Evolutionary conservation across 2,329 filamentous ascomycete species (phyloP).

Genomic region (Nectriaceae sp.): DNA sequence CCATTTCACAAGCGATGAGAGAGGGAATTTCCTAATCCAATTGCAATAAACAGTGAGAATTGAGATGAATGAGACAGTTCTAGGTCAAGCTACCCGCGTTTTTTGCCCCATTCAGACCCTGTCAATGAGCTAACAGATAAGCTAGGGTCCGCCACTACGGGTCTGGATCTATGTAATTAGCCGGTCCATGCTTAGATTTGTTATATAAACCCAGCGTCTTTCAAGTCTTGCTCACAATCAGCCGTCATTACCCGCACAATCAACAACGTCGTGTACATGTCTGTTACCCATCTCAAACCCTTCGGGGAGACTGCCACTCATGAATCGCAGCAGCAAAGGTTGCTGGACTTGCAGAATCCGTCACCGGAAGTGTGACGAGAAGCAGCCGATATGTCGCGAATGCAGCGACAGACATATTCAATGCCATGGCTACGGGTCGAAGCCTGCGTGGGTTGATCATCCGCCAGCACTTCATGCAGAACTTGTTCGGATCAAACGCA

Average conservation of each 20-base stretch:
- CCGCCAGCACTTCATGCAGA: constrained; percentile 30
- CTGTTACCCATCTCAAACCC: neutral
- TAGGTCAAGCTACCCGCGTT: neutral
- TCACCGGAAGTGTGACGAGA: constrained; percentile 31
- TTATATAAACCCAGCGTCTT: neutral
- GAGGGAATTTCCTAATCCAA: constrained; percentile 1
- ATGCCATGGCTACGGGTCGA: constrained; percentile 32
- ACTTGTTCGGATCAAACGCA: constrained; percentile 23
- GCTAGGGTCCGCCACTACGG: neutral
- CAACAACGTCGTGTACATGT: neutral
- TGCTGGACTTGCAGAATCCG: constrained; percentile 33
- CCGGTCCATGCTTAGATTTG: neutral
- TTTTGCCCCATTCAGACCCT: neutral
- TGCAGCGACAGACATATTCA: constrained; percentile 23
- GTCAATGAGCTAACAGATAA: neutral
- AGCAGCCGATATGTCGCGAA: constrained; percentile 14
- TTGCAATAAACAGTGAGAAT: too few relatives aligned
- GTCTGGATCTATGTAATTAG: neutral
- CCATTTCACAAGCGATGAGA: constrained; percentile 18
- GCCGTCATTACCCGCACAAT: neutral
- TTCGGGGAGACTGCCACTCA: neutral
- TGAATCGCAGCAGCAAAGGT: constrained; percentile 21
- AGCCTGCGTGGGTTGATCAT: constrained; percentile 38
- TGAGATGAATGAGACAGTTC: neutral
- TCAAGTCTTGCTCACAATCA: neutral